Evolutionary conservation across 805 yeast genomes (phyloP).

Genomic region (Kodamaea laetipori): DNA sequence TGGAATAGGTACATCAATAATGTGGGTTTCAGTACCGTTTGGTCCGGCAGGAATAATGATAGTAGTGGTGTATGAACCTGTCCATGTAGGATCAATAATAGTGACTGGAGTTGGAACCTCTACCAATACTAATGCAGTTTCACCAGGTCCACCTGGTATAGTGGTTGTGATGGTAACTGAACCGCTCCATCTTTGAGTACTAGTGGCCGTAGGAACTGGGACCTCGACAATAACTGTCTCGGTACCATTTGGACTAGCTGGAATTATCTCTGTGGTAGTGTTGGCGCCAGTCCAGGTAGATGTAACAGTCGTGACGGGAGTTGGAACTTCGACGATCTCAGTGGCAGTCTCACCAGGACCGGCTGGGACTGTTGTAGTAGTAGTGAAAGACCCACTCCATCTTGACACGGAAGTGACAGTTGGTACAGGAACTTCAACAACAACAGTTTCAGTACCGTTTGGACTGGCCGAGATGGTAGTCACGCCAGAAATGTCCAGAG

Average conservation of each 20-base stretch:
- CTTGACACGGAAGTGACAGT: background rate
- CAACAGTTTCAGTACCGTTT: conserved; percentile 15
- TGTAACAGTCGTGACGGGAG: conserved; percentile 12
- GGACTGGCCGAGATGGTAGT: conserved; percentile 11
- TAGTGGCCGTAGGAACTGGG: conserved; percentile 12
- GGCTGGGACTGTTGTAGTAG: conserved; percentile 8
- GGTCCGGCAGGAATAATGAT: conserved; percentile 4
- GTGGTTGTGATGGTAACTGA: conserved; percentile 25
- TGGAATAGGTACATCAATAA: conserved; percentile 18
- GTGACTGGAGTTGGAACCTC: conserved; percentile 8
- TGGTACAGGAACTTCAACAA: conserved; percentile 16
- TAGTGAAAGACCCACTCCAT: conserved; percentile 14
- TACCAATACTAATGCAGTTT: conserved; percentile 8
- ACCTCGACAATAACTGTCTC: conserved; percentile 16
- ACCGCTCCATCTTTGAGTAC: conserved; percentile 9
- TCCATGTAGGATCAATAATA: conserved; percentile 12
- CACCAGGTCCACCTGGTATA: conserved; percentile 17
- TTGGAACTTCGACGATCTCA: conserved; percentile 18
- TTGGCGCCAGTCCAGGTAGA: conserved; percentile 13
- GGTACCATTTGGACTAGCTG: conserved; percentile 13
- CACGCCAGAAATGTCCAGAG: conserved; percentile 15
- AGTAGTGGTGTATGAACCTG: conserved; percentile 8
- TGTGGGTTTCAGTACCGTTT: conserved; percentile 16
- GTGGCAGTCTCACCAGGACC: conserved; percentile 10
- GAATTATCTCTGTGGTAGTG: conserved; percentile 15